These are phyloP conservation scores for Wickerhamia fluorescens DNA, from an alignment of 805 yeast genomes.

Conservation along the genomic window DNA sequence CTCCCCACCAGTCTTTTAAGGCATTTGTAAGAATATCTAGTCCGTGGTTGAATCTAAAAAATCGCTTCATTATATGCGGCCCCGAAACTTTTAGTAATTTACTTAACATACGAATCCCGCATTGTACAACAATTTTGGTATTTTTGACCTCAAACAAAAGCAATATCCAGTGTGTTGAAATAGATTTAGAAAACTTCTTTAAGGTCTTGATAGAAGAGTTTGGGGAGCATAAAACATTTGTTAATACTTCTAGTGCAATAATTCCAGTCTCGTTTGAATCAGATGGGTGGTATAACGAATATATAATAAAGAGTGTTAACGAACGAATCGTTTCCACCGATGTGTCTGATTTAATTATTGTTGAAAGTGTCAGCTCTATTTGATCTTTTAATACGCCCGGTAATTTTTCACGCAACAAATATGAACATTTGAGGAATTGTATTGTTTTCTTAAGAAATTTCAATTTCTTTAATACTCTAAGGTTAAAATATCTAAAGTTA, in stretches of 20 bases:
- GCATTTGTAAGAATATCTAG: slow-evolving; percentile 39
- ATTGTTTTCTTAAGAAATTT: slow-evolving; percentile 40
- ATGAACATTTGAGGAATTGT: slow-evolving; percentile 39
- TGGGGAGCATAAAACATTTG: slow-evolving; percentile 35
- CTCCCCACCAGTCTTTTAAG: slow-evolving; percentile 42
- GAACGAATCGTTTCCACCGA: slow-evolving; percentile 49
- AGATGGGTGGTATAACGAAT: slow-evolving; percentile 41
- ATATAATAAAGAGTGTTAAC: slow-evolving; percentile 40
- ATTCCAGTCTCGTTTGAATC: slow-evolving; percentile 30
- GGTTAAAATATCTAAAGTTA: slow-evolving; percentile 44
- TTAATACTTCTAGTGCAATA: slow-evolving; percentile 22
- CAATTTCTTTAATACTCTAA: slow-evolving; percentile 46
- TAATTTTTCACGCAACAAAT: slow-evolving; percentile 3
- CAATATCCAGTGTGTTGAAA: slow-evolving; percentile 61
- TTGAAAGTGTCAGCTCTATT: slow-evolving; percentile 14
- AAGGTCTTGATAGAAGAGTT: slow-evolving; percentile 28
- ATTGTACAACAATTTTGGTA: slow-evolving; percentile 27
- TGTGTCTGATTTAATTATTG: slow-evolving; percentile 32
- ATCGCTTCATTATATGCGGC: slow-evolving; percentile 38
- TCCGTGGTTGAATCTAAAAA: slow-evolving; percentile 45
- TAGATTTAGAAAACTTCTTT: slow-evolving; percentile 42
- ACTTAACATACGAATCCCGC: slow-evolving; percentile 42
- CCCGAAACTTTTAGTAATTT: slow-evolving; percentile 43
- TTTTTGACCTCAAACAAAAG: slow-evolving; percentile 39
- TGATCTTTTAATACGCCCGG: slow-evolving; percentile 8